These are phyloP conservation scores for Cenchrus americanus DNA, from an alignment of 176 grass and related monocot genomes.

Conservation along the genomic window DNA sequence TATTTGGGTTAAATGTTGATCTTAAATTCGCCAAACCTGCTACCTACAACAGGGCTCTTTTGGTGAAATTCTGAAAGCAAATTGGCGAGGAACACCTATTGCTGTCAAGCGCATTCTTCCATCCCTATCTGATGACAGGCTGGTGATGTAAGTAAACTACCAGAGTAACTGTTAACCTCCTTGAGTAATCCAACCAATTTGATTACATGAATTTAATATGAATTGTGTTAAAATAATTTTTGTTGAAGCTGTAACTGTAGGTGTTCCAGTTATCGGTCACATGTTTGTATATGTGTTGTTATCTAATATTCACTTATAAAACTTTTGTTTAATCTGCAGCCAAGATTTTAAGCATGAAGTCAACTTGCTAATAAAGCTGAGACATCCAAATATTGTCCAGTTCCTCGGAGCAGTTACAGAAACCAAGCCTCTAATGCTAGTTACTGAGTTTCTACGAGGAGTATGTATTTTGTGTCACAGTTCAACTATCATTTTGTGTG, in stretches of 20 bases:
- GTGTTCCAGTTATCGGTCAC: not conserved
- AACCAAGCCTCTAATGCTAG: constrained; percentile 94
- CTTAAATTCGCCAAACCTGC: constrained; percentile 40
- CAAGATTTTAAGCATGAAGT: constrained; percentile 99
- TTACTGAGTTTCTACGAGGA: constrained; percentile 93
- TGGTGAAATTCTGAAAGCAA: constrained; percentile 99
- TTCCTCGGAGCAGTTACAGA: constrained; percentile 99
- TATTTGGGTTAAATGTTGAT: not conserved
- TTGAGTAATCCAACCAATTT: constrained; percentile 10
- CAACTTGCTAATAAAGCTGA: constrained; percentile 93
- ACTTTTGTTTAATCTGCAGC: constrained; percentile 52
- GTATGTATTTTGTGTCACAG: constrained; percentile 52
- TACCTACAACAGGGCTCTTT: constrained; percentile 83
- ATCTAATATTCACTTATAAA: constrained; percentile 19
- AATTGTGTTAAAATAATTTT: constrained; percentile 1
- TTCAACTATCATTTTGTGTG: not conserved
- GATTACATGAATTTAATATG: not conserved
- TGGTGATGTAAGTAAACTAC: constrained; percentile 78
- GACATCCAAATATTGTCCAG: constrained; percentile 99
- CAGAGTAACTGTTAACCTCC: not conserved
- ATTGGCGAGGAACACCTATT: constrained; percentile 98
- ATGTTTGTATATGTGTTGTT: constrained; percentile 19
- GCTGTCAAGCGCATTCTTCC: constrained; percentile 99
- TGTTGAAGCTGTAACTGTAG: not conserved
- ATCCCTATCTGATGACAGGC: constrained; percentile 92